Evolutionary conservation across 208 protist genomes (phyloP).

Genomic region (Leishmania martiniquensis): DNA sequence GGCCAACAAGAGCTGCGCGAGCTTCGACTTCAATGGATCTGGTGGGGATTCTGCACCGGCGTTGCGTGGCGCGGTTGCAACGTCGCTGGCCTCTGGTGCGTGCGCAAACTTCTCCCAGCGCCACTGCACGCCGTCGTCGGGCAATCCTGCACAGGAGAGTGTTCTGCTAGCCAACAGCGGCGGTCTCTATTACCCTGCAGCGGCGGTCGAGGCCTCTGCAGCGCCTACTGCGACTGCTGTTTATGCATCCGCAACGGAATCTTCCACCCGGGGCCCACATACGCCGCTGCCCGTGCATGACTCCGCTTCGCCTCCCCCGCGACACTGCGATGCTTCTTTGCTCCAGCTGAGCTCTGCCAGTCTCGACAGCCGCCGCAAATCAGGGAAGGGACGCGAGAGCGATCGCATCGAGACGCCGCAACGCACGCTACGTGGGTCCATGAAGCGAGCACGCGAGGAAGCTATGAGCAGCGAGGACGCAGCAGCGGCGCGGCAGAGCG

Average conservation of each 20-base stretch:
- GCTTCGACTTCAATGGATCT: neutral
- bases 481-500: neutral
- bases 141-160: neutral
- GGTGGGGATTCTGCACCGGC: neutral
- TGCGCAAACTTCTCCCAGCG: conserved; percentile 4
- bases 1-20: neutral
- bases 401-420: neutral
- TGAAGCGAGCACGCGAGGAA: conserved; percentile 38
- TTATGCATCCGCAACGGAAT: neutral
- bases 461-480: neutral
- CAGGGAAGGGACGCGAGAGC: conserved; percentile 1
- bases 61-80: neutral
- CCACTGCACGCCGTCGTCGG: conserved; percentile 27
- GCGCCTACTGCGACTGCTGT: neutral
- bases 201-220: neutral
- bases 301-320: neutral
- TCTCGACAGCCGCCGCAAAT: neutral
- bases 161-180: neutral
- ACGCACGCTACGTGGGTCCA: conserved; percentile 16
- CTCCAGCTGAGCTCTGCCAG: conserved; percentile 2
- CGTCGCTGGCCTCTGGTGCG: neutral
- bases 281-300: conserved; percentile 3
- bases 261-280: neutral
- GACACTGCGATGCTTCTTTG: neutral
- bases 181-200: neutral